Evolutionary conservation across 768 basidiomycete species (phyloP).

Genomic region (Lepiota subincarnata): DNA sequence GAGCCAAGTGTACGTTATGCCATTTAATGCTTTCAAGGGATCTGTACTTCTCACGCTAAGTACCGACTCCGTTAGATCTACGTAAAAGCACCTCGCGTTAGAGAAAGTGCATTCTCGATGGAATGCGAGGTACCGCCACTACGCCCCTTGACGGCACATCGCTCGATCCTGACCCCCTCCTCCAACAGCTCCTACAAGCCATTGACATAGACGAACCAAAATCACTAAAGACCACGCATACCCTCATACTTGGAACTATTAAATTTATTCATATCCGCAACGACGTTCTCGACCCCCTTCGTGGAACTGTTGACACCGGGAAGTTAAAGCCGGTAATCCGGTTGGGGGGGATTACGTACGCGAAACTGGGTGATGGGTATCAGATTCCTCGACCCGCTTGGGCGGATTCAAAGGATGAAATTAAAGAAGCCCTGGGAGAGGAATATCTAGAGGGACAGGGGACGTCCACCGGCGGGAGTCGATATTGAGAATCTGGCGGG

Average conservation of each 20-base stretch:
- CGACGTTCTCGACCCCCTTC: constrained; percentile 35
- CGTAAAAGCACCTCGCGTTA: constrained; percentile 51
- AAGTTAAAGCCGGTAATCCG: too few relatives aligned
- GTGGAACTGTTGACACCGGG: not conserved
- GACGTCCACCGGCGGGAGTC: too few relatives aligned
- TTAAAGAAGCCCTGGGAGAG: too few relatives aligned
- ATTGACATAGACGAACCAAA: constrained; percentile 30
- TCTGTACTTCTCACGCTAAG: too few relatives aligned
- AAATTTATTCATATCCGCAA: constrained; percentile 57
- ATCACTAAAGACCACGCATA: constrained; percentile 28
- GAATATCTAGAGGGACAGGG: too few relatives aligned
- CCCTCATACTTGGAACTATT: constrained; percentile 48
- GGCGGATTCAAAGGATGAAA: too few relatives aligned
- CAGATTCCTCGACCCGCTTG: too few relatives aligned
- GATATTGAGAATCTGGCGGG: too few relatives aligned
- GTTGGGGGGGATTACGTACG: too few relatives aligned
- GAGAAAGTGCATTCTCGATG: constrained; percentile 60
- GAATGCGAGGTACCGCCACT: constrained; percentile 45
- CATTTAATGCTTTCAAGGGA: not conserved
- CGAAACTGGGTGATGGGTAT: too few relatives aligned
- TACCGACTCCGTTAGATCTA: constrained; percentile 25
- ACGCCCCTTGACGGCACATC: too few relatives aligned
- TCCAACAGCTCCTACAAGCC: constrained; percentile 36
- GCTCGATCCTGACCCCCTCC: constrained; percentile 16
- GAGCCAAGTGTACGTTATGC: constrained; percentile 45